These are phyloP conservation scores for Crucihimalaya himalaica DNA, from an alignment of 345 rosid genomes.

Conservation along the genomic window DNA sequence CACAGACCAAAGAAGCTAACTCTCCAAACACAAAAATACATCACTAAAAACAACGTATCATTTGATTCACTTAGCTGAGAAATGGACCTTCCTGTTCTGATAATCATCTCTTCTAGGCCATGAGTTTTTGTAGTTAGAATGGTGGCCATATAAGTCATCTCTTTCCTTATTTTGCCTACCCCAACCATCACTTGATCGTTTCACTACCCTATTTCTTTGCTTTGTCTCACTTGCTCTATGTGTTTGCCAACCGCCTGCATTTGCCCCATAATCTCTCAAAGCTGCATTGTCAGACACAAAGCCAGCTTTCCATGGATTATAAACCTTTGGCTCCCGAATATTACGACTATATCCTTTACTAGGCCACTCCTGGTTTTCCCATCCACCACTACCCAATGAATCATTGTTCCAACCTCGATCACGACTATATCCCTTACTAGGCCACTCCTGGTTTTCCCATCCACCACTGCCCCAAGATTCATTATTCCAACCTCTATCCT, in stretches of 20 bases:
- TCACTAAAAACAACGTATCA: conserved; percentile 2
- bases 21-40: not conserved
- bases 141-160: conserved; percentile 48
- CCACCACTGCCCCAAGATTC: conserved; percentile 25
- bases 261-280: conserved; percentile 33
- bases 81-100: conserved; percentile 52
- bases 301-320: conserved; percentile 34
- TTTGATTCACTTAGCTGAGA: conserved; percentile 35
- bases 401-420: conserved; percentile 20
- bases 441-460: conserved; percentile 25
- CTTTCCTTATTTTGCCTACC: conserved; percentile 49
- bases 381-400: conserved; percentile 23
- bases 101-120: conserved; percentile 45
- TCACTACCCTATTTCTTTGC: conserved; percentile 38
- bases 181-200: conserved; percentile 41
- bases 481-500: conserved; percentile 1
- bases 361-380: conserved; percentile 26
- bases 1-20: not conserved
- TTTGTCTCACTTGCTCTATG: conserved; percentile 24
- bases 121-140: conserved; percentile 43
- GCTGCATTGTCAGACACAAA: conserved; percentile 11
- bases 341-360: conserved; percentile 14
- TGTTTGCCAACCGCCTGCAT: conserved; percentile 41
- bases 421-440: conserved; percentile 1
- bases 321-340: conserved; percentile 40